These are phyloP conservation scores for Alternaria hordeiaustralica DNA, from an alignment of 2,329 filamentous ascomycete species.

Conservation along the genomic window DNA sequence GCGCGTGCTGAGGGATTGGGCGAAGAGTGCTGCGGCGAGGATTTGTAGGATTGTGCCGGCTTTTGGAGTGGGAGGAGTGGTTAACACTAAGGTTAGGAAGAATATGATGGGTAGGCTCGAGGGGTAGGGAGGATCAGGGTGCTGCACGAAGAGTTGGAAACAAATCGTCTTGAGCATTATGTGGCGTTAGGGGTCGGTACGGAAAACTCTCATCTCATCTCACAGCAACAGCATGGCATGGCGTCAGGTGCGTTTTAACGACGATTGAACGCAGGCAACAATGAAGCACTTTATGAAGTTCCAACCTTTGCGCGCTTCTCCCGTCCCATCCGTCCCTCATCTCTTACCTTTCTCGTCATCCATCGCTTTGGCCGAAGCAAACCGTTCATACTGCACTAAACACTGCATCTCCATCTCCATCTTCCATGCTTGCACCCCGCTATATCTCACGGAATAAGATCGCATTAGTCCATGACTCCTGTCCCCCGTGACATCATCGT, in stretches of 20 bases:
- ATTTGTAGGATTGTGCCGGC: conserved; percentile 87
- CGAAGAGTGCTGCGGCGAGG: conserved; percentile 73
- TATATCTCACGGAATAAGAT: background rate
- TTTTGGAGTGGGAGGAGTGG: conserved; percentile 86
- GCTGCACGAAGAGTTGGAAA: background rate
- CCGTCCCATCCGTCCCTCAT: background rate
- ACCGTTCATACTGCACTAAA: background rate
- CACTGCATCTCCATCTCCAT: background rate
- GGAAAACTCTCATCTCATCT: background rate
- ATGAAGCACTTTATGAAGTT: background rate
- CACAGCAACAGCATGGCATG: background rate
- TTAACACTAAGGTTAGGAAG: conserved; percentile 75
- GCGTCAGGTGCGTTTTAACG: background rate
- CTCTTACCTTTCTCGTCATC: background rate
- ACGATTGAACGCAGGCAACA: background rate
- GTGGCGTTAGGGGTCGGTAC: background rate
- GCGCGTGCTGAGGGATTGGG: conserved; percentile 77
- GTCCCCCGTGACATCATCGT: background rate
- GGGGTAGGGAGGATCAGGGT: background rate
- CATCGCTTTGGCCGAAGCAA: background rate
- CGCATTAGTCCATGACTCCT: background rate
- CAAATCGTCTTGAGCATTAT: background rate
- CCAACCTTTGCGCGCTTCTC: background rate
- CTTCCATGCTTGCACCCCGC: background rate
- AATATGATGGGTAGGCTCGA: conserved; percentile 65